phyloP scores from a whole-genome alignment of 352 stramenopile genomes.

The Saprolegnia diclina region DNA sequence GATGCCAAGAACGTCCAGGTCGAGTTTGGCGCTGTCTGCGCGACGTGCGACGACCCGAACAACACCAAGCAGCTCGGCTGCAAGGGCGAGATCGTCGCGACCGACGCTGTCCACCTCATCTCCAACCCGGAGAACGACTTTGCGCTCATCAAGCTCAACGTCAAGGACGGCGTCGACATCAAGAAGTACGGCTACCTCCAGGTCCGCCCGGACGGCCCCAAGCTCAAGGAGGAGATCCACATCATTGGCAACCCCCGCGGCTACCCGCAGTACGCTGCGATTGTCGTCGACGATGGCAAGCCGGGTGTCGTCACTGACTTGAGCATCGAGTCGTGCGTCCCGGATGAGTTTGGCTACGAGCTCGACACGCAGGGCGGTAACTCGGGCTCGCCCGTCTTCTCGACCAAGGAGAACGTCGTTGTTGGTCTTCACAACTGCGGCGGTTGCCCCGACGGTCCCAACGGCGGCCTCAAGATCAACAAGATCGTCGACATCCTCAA shows the following conservation, averaged over 20 bases:
- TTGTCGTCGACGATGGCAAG: background rate
- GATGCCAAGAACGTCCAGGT: conserved; percentile 60
- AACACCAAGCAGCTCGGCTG: conserved; percentile 40
- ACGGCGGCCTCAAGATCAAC: conserved; percentile 66
- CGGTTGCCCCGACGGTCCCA: no score
- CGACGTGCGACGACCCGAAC: conserved; percentile 32
- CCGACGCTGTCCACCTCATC: conserved; percentile 39
- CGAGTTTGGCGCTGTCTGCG: conserved; percentile 55
- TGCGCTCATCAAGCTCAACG: conserved; percentile 51
- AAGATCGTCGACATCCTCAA: conserved; percentile 55
- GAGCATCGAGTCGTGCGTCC: conserved; percentile 31
- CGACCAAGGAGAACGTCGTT: conserved; percentile 52
- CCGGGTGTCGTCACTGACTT: conserved; percentile 2
- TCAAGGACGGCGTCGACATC: conserved; percentile 34
- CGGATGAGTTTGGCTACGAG: conserved; percentile 58
- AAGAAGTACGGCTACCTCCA: conserved; percentile 53
- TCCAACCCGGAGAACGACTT: conserved; percentile 47
- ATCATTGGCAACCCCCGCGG: conserved; percentile 42
- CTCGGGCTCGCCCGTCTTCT: conserved; percentile 61
- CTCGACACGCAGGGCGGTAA: conserved; percentile 66
- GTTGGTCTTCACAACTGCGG: conserved; percentile 71
- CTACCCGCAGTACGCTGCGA: conserved; percentile 3
- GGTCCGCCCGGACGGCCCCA: conserved; percentile 42
- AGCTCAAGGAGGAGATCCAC: conserved; percentile 54
- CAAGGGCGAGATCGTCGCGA: conserved; percentile 33